A percentile compares a stretch with the other conserved stretches of the same genome.
phyloP scores from a whole-genome alignment of 768 basidiomycete species.

The Rhizopogon roseolus region DNA sequence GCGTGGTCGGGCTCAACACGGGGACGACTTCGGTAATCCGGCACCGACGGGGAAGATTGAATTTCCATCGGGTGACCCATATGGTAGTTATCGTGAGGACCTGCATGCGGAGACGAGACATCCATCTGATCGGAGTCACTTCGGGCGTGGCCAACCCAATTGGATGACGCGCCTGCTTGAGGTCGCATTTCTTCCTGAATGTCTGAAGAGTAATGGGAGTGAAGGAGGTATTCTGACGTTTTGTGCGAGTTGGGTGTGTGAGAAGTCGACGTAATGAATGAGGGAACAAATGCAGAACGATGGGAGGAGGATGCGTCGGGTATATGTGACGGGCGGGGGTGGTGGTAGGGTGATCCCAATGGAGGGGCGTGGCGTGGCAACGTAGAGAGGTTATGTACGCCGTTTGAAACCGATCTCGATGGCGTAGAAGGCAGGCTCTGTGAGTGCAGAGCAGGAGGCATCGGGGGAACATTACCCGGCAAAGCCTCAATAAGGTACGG shows the following conservation, averaged over 20 bases:
- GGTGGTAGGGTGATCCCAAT: slow-evolving; percentile 35
- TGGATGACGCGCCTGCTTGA: slow-evolving; percentile 10
- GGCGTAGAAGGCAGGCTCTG: slow-evolving; percentile 33
- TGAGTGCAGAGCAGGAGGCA: slow-evolving; percentile 47
- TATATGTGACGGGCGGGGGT: slow-evolving; percentile 34
- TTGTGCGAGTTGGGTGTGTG: slow-evolving; percentile 26
- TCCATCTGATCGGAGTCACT: slow-evolving; percentile 49
- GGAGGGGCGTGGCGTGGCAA: slow-evolving; percentile 42
- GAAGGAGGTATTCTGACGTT: slow-evolving; percentile 31
- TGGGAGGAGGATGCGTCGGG: slow-evolving; percentile 48
- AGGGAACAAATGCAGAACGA: slow-evolving; percentile 48
- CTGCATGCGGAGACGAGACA: slow-evolving; percentile 39
- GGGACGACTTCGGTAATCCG: slow-evolving; percentile 45
- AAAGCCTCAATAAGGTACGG: slow-evolving; percentile 82
- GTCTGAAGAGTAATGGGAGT: slow-evolving; percentile 26
- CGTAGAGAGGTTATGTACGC: slow-evolving; percentile 33
- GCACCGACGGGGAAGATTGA: slow-evolving; percentile 44
- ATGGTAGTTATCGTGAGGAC: slow-evolving; percentile 33
- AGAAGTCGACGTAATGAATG: slow-evolving; percentile 25
- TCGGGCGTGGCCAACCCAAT: slow-evolving; percentile 27
- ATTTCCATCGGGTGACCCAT: slow-evolving; percentile 46
- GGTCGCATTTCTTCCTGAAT: slow-evolving; percentile 24
- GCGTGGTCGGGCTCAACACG: slow-evolving; percentile 33
- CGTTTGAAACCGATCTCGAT: slow-evolving; percentile 32
- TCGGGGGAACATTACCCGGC: slow-evolving; percentile 59